Base-by-base conservation (phyloP, 1,284 basidiomycete genomes). In the Sporisorium reilianum region DNA sequence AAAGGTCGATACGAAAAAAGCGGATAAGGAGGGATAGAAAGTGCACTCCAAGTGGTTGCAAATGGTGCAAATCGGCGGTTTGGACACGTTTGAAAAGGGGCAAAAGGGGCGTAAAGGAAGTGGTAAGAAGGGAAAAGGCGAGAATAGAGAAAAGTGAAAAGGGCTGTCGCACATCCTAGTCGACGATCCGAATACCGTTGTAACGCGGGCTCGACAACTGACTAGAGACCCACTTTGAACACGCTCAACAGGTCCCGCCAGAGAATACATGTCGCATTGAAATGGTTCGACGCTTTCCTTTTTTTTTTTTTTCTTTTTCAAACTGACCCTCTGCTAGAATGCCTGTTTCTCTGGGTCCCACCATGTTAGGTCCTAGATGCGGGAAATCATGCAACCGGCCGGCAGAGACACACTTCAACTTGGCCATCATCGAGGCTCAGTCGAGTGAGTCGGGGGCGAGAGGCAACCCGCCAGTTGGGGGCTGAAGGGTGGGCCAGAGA, bases 61-160 rank as follows among this genome's bases (percentile, higher is more conserved):
- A 51, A 34, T 12, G 10, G 49, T 59, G 28, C 28, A 59, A 52
- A 52, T 49, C 28, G 20, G 20, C 5, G 54, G 20, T 55, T 48
- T 55, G 18, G 54, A 55, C 18, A 28, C 42, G 44, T 46, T 55
- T 55, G 0, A 48, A 55, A 45, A 36, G 18, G 9, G 16, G 10
- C 22, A 14, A 61, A 51, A 5, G 3, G 26, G 45, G 28, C n/a
- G 38, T 58, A 62, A 53, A 45, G 55, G 59, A 49, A 26, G 58
- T 57, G 55, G 59, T 54, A 67, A 57, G 55, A 32, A 58, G 32
- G 55, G 64, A 54, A 67, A 57, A 49, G 11, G 50, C 9, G 22
- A 23, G 42, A 67, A 45, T 67, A 67, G 59, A 55, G 54, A 50
- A 51, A 10, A 2, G 7, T 22, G 22, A 26, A 61, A 57, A 44